Evolutionary conservation across 1,284 basidiomycete species (phyloP).

Genomic region (Sutorius eximius): DNA sequence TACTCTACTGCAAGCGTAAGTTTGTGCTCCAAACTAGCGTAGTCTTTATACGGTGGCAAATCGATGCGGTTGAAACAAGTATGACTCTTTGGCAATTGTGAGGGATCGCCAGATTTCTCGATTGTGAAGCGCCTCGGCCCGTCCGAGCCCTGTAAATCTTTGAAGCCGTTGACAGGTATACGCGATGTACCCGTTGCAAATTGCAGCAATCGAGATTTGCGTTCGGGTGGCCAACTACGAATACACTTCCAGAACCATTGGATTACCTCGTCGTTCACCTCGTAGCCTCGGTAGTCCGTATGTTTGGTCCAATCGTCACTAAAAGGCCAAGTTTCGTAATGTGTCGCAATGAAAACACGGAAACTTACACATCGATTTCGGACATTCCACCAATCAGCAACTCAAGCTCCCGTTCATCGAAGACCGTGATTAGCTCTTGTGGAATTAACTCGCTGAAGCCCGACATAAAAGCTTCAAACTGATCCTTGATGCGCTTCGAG

Average conservation of each 20-base stretch:
- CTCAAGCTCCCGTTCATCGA: constrained; percentile 93
- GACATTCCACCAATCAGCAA: constrained; percentile 94
- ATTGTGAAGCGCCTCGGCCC: constrained; percentile 89
- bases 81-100: constrained; percentile 81
- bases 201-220: constrained; percentile 86
- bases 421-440: constrained; percentile 90
- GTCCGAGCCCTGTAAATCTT: constrained; percentile 92
- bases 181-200: constrained; percentile 93
- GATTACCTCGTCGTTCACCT: constrained; percentile 83
- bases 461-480: constrained; percentile 94
- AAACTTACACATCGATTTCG: constrained; percentile 84
- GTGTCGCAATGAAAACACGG: neutral
- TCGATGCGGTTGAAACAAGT: constrained; percentile 89
- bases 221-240: constrained; percentile 88
- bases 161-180: constrained; percentile 93
- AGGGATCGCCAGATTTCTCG: constrained; percentile 85
- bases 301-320: constrained; percentile 79
- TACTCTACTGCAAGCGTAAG: constrained; percentile 82
- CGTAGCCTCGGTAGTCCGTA: constrained; percentile 74
- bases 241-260: constrained; percentile 99
- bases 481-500: constrained; percentile 87
- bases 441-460: constrained; percentile 96
- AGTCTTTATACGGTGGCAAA: constrained; percentile 83
- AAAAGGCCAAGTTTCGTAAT: constrained; percentile 3
- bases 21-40: constrained; percentile 81